Percentiles rank a stretch among this genome's conserved stretches.
phyloP scores from a whole-genome alignment of 73 alveolate genomes.

The Paramecium sexaurelia region DNA sequence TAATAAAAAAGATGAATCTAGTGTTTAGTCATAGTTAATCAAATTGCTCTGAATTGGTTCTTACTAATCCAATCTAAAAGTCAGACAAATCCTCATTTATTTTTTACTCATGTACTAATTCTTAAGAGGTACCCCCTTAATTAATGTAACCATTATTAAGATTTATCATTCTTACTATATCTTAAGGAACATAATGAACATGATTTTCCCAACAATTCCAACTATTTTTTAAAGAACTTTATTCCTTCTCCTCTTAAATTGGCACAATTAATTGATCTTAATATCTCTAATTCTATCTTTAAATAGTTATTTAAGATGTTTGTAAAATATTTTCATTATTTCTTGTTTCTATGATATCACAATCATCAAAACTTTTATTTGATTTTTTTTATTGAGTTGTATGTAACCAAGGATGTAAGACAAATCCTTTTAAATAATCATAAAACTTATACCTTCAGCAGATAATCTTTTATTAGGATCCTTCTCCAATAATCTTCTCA shows the following conservation, averaged over 20 bases:
- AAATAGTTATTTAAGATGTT: not conserved
- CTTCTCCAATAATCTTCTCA: not conserved
- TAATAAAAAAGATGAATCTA: not conserved
- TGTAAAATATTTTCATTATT: not conserved
- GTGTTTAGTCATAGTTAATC: constrained; percentile 24
- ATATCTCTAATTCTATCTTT: not conserved
- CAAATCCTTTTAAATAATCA: not conserved
- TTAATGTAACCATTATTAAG: not conserved
- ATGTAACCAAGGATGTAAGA: constrained; percentile 18
- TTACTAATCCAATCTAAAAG: not conserved
- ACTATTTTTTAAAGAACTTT: not conserved
- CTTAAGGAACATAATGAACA: constrained; percentile 33
- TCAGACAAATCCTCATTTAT: not conserved
- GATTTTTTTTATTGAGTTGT: not conserved
- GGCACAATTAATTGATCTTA: not conserved
- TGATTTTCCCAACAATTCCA: constrained; percentile 35
- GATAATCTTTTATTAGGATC: constrained; percentile 51
- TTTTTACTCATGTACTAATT: not conserved
- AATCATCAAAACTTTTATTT: constrained; percentile 37
- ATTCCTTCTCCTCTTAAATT: not conserved
- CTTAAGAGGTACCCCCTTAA: not conserved
- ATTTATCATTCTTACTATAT: not conserved
- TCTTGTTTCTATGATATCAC: not conserved
- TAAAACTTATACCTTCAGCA: constrained; percentile 22
- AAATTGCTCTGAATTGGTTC: constrained; percentile 12